Conservation (phyloP, 2,329 filamentous ascomycete genomes). For the Monilinia aucupariae region DNA sequence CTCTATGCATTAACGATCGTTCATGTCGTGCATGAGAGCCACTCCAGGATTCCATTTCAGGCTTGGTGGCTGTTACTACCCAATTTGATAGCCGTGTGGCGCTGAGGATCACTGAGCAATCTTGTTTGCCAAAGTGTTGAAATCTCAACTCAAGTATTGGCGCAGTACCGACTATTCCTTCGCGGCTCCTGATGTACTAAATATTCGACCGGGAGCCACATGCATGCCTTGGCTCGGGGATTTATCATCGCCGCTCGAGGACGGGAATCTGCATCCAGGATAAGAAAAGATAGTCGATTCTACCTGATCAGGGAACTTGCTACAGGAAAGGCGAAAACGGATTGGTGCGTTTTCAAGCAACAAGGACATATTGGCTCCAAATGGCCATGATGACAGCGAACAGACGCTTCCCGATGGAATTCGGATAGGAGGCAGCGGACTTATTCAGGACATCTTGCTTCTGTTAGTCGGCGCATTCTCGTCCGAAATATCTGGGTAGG, state of each 20-base stretch:
- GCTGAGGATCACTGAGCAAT: neutral
- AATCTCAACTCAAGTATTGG: neutral
- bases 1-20: constrained; percentile 7
- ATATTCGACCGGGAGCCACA: neutral
- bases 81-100: neutral
- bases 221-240: neutral
- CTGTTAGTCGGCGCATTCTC: neutral
- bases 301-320: neutral
- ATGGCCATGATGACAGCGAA: neutral
- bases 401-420: too few relatives aligned
- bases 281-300: neutral
- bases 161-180: constrained; percentile 11
- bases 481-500: neutral
- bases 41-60: neutral
- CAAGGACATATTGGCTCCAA: neutral
- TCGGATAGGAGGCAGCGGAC: neutral
- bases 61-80: neutral
- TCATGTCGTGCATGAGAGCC: neutral
- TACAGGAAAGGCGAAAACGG: neutral
- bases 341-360: neutral
- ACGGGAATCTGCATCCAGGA: neutral
- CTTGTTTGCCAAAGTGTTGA: neutral
- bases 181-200: neutral
- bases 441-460: neutral
- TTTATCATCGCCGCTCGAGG: neutral